Evolutionary conservation across 2,329 filamentous ascomycete genomes (phyloP), one percentile per base, ranked within the genome.

Genomic region (Cercospora canescens): DNA sequence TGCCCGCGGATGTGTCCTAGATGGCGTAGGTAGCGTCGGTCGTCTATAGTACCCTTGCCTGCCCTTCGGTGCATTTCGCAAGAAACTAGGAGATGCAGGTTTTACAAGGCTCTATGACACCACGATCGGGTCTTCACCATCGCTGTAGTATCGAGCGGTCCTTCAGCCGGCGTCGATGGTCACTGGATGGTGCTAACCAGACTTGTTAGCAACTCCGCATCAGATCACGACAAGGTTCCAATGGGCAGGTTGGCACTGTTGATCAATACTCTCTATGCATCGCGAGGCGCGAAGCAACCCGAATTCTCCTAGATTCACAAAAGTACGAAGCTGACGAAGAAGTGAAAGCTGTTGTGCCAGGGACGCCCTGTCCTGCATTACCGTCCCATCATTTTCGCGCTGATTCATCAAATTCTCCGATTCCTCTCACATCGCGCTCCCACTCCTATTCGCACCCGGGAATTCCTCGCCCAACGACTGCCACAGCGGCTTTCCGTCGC

Each of bases 361-460:
- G n/a, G 4, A 54, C 24, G 28, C 28, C 14, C 28, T 21, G 12
- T 32, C n/a, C 9, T 12, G 52, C 28, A 16, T 6, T 21, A 14
- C 7, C 16, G 52, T 56, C 52, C 52, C 52, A 34, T 24, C 32
- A 35, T 35, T 56, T 56, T 56, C 32, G 28, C 30, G 52, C 52
- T 35, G 52, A 56, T 56, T 35, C n/a, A 56, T 34, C 32, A 32
- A 54, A 52, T 21, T 30, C 28, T 34, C 26, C 12, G 11, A n/a
- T 24, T 14, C 50, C 6, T 8, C 32, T 3, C 32, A 65, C 63
- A 65, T 57, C 18, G 63, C 48, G 59, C 63, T 68, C 2, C 63
- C 67, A 54, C 64, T 69, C 45, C 39, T 50, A 37, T 72, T 71
- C 18, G 70, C 70, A 2, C 70, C 69, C n/a, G 70, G 69, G 54